A percentile compares a stretch with the other conserved stretches of the same genome.
Evolutionary conservation across 2,329 filamentous ascomycete genomes (phyloP).

Genomic region (Orbilia brochopaga): DNA sequence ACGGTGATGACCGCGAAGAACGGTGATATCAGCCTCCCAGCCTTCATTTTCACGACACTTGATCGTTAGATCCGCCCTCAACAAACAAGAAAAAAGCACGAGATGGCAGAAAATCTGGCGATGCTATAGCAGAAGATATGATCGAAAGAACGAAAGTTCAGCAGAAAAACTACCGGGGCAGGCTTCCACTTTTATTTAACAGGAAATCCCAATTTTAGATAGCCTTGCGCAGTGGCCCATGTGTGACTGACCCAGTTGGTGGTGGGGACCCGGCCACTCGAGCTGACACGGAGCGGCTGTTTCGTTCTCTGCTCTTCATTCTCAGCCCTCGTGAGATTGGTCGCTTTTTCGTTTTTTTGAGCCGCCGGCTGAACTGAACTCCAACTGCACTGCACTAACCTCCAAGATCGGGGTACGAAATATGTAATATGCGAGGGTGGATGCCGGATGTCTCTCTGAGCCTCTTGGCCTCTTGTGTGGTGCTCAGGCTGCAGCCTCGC

Average conservation of each 20-base stretch:
- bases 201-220: conserved; percentile 48
- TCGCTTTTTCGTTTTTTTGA: conserved; percentile 25
- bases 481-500: conserved; percentile 23
- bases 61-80: conserved; percentile 13
- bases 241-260: conserved; percentile 28
- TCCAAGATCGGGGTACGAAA: conserved; percentile 4
- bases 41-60: conserved; percentile 24
- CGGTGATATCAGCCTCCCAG: conserved; percentile 19
- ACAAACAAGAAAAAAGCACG: conserved; percentile 9
- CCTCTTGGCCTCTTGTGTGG: conserved; percentile 14
- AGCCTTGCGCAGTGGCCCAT: conserved; percentile 37
- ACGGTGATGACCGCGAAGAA: conserved; percentile 24
- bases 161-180: conserved; percentile 22
- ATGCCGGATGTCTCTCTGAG: conserved; percentile 11
- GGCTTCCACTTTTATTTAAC: conserved; percentile 39
- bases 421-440: background rate
- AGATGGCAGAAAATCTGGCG: conserved; percentile 11
- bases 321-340: conserved; percentile 43
- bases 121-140: conserved; percentile 14
- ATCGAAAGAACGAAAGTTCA: conserved; percentile 12
- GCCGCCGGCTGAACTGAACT: conserved; percentile 44
- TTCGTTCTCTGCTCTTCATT: conserved; percentile 28
- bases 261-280: conserved; percentile 37
- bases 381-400: conserved; percentile 28
- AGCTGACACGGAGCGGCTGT: conserved; percentile 51